Percentiles rank a stretch among this genome's conserved stretches.
Conservation (phyloP, 805 yeast species). For the Myxozyma kluyveri region DNA sequence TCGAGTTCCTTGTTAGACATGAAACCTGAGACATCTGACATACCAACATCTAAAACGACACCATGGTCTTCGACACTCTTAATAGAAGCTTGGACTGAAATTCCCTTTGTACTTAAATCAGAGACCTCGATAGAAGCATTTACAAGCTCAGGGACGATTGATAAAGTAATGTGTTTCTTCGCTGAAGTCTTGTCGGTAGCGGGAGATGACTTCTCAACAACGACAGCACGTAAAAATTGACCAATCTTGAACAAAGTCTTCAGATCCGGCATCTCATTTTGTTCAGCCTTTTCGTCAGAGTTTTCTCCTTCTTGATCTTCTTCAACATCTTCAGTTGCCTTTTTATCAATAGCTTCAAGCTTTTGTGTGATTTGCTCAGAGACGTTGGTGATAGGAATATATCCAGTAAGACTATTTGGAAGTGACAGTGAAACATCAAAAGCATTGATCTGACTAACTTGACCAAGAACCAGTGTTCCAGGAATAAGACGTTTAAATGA, state of each 20-base stretch:
- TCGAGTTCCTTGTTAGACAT: slow-evolving; percentile 65
- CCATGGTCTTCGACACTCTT: slow-evolving; percentile 91
- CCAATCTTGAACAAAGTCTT: slow-evolving; percentile 60
- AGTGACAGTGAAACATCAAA: slow-evolving; percentile 67
- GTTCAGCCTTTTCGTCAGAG: slow-evolving; percentile 31
- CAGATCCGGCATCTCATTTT: slow-evolving; percentile 53
- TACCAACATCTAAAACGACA: slow-evolving; percentile 68
- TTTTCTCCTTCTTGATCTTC: slow-evolving; percentile 36
- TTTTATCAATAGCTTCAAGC: slow-evolving; percentile 51
- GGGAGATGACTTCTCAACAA: slow-evolving; percentile 53
- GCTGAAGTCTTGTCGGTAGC: slow-evolving; percentile 41
- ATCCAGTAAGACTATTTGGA: slow-evolving; percentile 80
- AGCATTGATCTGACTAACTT: slow-evolving; percentile 57
- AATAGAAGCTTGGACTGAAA: slow-evolving; percentile 71
- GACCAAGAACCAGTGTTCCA: slow-evolving; percentile 77
- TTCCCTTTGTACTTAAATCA: slow-evolving; percentile 56
- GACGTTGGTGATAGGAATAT: slow-evolving; percentile 68
- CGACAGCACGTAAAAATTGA: slow-evolving; percentile 81
- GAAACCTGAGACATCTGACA: slow-evolving; percentile 60
- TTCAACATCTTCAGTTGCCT: slow-evolving; percentile 36
- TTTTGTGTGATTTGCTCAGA: slow-evolving; percentile 59
- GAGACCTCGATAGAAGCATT: slow-evolving; percentile 61
- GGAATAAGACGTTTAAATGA: slow-evolving; percentile 60
- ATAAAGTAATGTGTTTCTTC: slow-evolving; percentile 64
- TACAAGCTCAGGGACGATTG: slow-evolving; percentile 70